These are phyloP conservation scores for Termitomyces bulborhizus DNA, from an alignment of 768 basidiomycete genomes.

Conservation along the genomic window DNA sequence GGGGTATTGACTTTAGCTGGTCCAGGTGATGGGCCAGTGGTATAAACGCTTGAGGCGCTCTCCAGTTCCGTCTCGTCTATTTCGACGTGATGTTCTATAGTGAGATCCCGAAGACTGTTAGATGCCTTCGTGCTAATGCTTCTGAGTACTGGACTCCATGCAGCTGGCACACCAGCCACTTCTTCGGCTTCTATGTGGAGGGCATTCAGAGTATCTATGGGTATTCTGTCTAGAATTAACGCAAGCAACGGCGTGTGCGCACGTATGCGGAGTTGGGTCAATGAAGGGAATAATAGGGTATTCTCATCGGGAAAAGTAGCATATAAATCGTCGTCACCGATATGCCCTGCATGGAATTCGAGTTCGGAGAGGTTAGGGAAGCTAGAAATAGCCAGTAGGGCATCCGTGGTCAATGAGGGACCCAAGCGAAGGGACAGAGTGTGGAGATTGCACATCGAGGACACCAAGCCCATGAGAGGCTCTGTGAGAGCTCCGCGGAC, in stretches of 20 bases:
- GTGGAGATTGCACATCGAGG: constrained; percentile 25
- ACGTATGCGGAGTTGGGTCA: constrained; percentile 35
- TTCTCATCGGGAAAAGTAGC: constrained; percentile 7
- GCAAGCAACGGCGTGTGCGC: constrained; percentile 27
- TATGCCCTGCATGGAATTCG: constrained; percentile 36
- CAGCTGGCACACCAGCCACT: constrained; percentile 13
- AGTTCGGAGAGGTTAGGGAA: constrained; percentile 34
- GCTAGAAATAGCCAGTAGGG: constrained; percentile 28
- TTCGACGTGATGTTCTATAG: constrained; percentile 38
- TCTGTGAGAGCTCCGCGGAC: constrained; percentile 31
- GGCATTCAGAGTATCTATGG: constrained; percentile 23
- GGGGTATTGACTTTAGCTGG: constrained; percentile 11
- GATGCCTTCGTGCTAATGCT: constrained; percentile 21
- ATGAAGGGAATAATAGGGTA: constrained; percentile 24
- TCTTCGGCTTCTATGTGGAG: constrained; percentile 34
- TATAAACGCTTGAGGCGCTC: constrained; percentile 11
- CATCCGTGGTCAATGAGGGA: constrained; percentile 26
- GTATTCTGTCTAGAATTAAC: constrained; percentile 27
- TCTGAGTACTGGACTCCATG: constrained; percentile 30
- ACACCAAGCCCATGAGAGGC: constrained; percentile 24
- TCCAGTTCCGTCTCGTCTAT: constrained; percentile 24
- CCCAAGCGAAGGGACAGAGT: constrained; percentile 35
- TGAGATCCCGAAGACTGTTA: constrained; percentile 28
- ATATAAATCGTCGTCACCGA: constrained; percentile 22
- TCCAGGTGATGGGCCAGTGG: constrained; percentile 1